These are phyloP conservation scores for Lasiodiplodia citricola DNA, from an alignment of 2,329 filamentous ascomycete genomes.

Conservation along the genomic window DNA sequence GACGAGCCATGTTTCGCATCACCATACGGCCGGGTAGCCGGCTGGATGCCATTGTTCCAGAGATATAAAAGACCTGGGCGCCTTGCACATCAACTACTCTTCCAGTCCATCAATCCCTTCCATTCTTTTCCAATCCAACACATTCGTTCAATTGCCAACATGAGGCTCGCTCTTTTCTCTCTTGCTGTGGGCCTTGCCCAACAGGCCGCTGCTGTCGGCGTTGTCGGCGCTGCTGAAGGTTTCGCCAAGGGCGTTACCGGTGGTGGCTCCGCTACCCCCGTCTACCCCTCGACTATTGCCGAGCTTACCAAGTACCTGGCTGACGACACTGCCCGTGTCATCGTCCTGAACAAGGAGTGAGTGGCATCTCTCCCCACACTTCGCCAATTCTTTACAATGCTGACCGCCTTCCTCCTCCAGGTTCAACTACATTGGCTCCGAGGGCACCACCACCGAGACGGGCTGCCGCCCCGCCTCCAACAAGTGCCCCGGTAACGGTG, in stretches of 20 bases:
- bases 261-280: constrained; percentile 60
- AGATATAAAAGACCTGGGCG: constrained; percentile 6
- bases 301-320: constrained; percentile 66
- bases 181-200: constrained; percentile 8
- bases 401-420: constrained; percentile 16
- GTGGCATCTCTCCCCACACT: not conserved
- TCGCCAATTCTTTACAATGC: constrained; percentile 30
- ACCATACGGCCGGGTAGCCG: not conserved
- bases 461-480: constrained; percentile 61
- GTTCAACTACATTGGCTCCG: constrained; percentile 61
- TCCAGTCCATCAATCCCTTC: constrained; percentile 13
- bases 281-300: constrained; percentile 59
- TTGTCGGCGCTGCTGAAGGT: constrained; percentile 50
- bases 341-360: constrained; percentile 59
- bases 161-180: constrained; percentile 22
- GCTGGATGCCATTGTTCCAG: not conserved
- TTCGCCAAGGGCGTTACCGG: constrained; percentile 64
- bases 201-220: constrained; percentile 26
- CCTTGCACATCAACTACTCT: constrained; percentile 13
- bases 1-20: constrained; percentile 4
- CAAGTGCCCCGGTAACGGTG: constrained; percentile 57
- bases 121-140: constrained; percentile 4
- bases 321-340: constrained; percentile 60
- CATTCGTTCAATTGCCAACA: constrained; percentile 2
- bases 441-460: constrained; percentile 58